These are phyloP conservation scores for Nannochloropsis gaditana DNA, from an alignment of 108 stramenopile genomes.

Conservation along the genomic window DNA sequence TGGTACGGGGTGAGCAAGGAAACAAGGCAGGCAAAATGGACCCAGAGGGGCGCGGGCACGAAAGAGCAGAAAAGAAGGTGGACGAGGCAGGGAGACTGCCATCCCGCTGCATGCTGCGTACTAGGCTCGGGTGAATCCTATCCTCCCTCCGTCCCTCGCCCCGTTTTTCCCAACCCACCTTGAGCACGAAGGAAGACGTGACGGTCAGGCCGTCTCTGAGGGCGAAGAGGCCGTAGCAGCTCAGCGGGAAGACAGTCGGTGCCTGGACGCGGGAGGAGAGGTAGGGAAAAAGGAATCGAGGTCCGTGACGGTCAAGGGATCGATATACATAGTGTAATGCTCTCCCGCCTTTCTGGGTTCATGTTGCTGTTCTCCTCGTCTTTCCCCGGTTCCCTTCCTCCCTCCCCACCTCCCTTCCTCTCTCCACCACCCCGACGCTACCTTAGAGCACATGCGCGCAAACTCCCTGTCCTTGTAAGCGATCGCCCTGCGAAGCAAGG, in stretches of 20 bases:
- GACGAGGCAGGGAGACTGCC: not conserved
- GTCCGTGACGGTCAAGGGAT: not conserved
- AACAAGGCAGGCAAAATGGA: not conserved
- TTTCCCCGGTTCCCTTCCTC: not conserved
- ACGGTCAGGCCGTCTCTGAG: constrained; percentile 7
- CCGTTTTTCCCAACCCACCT: not conserved
- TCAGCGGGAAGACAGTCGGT: not conserved
- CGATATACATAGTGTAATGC: too few species aligned
- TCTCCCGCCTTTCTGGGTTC: too few species aligned
- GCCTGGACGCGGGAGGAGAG: not conserved
- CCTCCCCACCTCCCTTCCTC: not conserved
- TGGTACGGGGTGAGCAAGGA: not conserved
- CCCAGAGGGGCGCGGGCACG: not conserved
- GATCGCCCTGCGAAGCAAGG: not conserved
- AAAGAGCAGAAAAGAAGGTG: not conserved
- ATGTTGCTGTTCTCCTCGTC: not conserved
- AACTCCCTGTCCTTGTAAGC: constrained; percentile 5
- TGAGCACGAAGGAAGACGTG: constrained; percentile 18
- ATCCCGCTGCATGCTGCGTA: too few species aligned
- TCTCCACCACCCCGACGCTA: not conserved
- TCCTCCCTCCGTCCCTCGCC: not conserved
- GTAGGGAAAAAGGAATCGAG: not conserved
- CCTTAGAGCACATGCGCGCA: not conserved
- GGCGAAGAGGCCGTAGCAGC: constrained; percentile 15
- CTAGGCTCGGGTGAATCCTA: not conserved